phyloP scores from a whole-genome alignment of 441 rosid genomes.

The Sinapis alba region DNA sequence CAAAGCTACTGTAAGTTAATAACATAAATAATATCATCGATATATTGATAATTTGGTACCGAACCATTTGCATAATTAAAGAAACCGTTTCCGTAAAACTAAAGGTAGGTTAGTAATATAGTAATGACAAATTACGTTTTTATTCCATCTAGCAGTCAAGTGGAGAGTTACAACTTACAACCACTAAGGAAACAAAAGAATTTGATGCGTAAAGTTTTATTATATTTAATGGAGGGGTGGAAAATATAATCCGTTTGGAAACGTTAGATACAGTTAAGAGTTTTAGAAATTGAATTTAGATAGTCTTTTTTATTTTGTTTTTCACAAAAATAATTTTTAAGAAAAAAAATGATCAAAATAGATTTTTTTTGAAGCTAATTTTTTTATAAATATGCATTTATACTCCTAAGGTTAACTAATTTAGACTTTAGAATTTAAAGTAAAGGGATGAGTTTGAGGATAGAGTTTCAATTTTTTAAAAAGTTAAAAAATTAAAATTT shows the following conservation, averaged over 20 bases:
- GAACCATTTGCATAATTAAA: neutral
- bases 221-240: neutral
- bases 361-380: no score
- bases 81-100: constrained; percentile 5
- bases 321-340: no score
- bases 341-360: no score
- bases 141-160: neutral
- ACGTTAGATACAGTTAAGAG: neutral
- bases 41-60: neutral
- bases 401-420: no score
- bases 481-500: no score
- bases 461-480: no score
- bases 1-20: neutral
- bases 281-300: no score
- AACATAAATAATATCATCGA: neutral
- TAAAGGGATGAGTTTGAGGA: no score
- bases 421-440: no score
- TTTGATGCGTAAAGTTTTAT: neutral
- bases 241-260: neutral
- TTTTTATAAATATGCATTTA: no score
- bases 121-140: constrained; percentile 21
- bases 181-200: neutral
- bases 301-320: no score
- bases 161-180: constrained; percentile 11
- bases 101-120: neutral